These are phyloP conservation scores for Fagopyrum homotropicum DNA, from an alignment of 148 eudicot genomes.

Conservation along the genomic window DNA sequence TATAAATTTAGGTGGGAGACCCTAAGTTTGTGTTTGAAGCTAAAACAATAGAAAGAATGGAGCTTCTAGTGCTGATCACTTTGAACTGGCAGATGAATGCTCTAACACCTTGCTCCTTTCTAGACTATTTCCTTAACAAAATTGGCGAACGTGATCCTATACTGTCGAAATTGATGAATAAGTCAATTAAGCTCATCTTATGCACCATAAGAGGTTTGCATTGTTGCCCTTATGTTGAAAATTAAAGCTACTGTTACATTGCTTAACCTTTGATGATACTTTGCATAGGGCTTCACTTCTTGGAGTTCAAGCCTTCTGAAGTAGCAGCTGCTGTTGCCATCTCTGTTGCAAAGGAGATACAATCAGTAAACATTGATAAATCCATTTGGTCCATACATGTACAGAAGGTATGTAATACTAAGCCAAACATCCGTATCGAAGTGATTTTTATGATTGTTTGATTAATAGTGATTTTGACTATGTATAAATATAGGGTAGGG, in stretches of 20 bases:
- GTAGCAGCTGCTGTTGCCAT: slow-evolving; percentile 67
- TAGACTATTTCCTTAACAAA: slow-evolving; percentile 47
- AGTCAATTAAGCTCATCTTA: slow-evolving; percentile 54
- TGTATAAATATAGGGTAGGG: slow-evolving; percentile 38
- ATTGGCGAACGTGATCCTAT: slow-evolving; percentile 22
- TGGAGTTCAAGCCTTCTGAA: slow-evolving; percentile 75
- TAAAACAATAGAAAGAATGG: slow-evolving; percentile 81
- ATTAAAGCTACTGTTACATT: slow-evolving; percentile 2
- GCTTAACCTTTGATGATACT: neutral
- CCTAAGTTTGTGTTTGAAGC: slow-evolving; percentile 39
- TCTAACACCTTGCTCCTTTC: slow-evolving; percentile 64
- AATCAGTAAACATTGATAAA: slow-evolving; percentile 32
- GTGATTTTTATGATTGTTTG: neutral
- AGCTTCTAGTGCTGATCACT: slow-evolving; percentile 57
- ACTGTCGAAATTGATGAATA: slow-evolving; percentile 29
- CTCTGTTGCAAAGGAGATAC: slow-evolving; percentile 38
- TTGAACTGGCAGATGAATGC: slow-evolving; percentile 76
- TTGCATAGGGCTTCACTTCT: slow-evolving; percentile 69
- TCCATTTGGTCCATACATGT: slow-evolving; percentile 31
- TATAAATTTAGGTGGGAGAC: slow-evolving; percentile 1
- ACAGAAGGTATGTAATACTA: slow-evolving; percentile 10
- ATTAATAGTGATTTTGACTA: neutral
- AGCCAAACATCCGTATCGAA: neutral
- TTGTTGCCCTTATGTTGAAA: neutral
- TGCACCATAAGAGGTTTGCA: slow-evolving; percentile 53